Evolutionary conservation across 768 basidiomycete species (phyloP), one percentile per base, ranked within the genome.

Genomic region (Coprinopsis sp.): DNA sequence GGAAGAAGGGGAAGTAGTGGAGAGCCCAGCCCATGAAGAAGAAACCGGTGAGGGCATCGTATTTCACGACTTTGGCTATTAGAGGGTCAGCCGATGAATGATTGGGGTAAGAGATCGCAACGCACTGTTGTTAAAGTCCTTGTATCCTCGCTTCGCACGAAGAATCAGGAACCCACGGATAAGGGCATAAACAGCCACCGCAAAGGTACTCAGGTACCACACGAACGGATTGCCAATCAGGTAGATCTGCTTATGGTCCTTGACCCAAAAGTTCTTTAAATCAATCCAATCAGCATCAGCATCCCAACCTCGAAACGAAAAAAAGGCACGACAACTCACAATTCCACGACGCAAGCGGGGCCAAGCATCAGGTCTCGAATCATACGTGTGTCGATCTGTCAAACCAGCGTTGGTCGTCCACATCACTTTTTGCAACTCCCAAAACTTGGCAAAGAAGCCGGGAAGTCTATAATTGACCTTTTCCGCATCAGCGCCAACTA

Each of bases 1-100:
- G 72, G 80, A 83, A 98, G 79, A 99, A 99, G 12, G 96, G 96
- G 61, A 90, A 75, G 68, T 96, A 98, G 69, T 98, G 96, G 27
- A 99, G 61, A 21, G 72, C 71, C 91, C 95, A 99, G 37, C 91
- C 93, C 25, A 91, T 64, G 71, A 91, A 86, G 47, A 97, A 79
- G 79, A 97, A 96, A 0, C 86, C 87, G 51, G 91, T 92, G 1
- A 95, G 70, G 21, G 81, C 66, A 64, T 97, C 93, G 65, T 98
- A 98, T 66, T 94, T 94, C 34, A 87, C 82, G 34, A 95, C 82
- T 62, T 84, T 87, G 51, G 87, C 93, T 96, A 57, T 28, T 48
- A 25, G 30, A 38, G 31, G 30, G 37, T 29, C 12, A 45, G 10
- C 7, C n/a, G 34, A 7, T 37, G 18, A 18, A 37, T 7, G 21